These are phyloP conservation scores for Theobroma grandiflorum DNA, from an alignment of 441 rosid genomes.

Conservation along the genomic window DNA sequence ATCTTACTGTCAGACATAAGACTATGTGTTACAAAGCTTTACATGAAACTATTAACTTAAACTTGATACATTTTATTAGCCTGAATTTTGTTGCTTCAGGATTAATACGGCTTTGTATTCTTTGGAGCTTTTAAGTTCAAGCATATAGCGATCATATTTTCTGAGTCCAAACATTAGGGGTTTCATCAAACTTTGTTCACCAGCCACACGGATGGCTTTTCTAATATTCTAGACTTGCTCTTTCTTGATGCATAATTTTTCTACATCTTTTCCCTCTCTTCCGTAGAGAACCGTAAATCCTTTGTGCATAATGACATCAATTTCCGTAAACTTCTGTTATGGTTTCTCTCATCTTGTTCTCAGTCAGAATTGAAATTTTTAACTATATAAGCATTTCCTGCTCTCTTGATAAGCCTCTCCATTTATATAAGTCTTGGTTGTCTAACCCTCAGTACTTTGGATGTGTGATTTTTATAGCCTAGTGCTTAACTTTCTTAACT, in stretches of 20 bases:
- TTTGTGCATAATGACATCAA: neutral
- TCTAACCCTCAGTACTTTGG: neutral
- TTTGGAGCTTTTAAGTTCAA: neutral
- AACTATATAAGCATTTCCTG: neutral
- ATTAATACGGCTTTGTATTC: neutral
- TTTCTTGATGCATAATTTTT: neutral
- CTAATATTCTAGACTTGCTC: neutral
- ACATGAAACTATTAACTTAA: neutral
- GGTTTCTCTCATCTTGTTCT: slow-evolving; percentile 1
- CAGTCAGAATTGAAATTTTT: slow-evolving; percentile 8
- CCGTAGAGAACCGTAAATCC: neutral
- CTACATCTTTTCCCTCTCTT: neutral
- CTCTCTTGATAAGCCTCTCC: neutral
- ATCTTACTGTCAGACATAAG: slow-evolving; percentile 9
- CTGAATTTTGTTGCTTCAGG: slow-evolving; percentile 1
- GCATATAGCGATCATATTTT: slow-evolving; percentile 3
- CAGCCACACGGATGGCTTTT: neutral
- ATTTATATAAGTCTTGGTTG: neutral
- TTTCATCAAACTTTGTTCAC: slow-evolving; percentile 1
- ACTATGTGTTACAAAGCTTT: neutral
- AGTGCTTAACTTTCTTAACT: neutral
- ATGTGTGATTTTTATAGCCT: neutral
- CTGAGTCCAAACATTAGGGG: neutral
- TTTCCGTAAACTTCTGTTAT: neutral
- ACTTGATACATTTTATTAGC: slow-evolving; percentile 3